Base-by-base conservation (phyloP, 2,329 filamentous ascomycete species). In the Pseudogymnoascus destructans region DNA sequence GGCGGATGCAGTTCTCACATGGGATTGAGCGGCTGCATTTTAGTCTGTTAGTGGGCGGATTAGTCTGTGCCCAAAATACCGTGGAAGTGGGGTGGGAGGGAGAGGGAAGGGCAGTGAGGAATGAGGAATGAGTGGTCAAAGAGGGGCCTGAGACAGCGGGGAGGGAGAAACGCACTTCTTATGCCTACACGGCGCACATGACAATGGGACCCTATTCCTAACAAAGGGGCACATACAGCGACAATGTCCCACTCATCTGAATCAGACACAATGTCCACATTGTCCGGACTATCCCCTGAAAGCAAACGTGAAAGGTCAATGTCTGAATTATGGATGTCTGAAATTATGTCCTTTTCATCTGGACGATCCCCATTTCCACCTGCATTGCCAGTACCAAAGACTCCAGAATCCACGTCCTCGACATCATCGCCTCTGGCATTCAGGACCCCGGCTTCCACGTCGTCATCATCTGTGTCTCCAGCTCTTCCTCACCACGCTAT, bases 21-120 rank as follows among this genome's bases (percentile, higher is more conserved):
- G 92, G 92, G 64, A 90, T 82, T 62, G 81, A 84, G 68, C 93
- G 85, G 72, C 97, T 95, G 75, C 92, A 97, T 81, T 96, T 96
- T 72, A 93, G 80, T 67, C 79, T 82, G 62, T 52, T 42, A 17
- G 62, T 60, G 27, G 70, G 69, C 66, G 70, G 66, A 69, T 73
- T 71, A 77, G 67, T 60, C 61, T 63, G 59, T 36, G 56, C 49
- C 60, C 27, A 65, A 63, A 66, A 61, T 61, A 64, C 55, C 35
- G 49, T 49, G 49, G 46, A 27, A 27, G 27, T 10, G 8, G 1
- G 27, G 8, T 30, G 8, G 54, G 15, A n/a, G 59, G 60, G 42
- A 62, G 36, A n/a, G n/a, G n/a, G n/a, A n/a, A n/a, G 33, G 6
- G n/a, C n/a, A n/a, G n/a, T n/a, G n/a, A n/a, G 25, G 15, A 54